Evolutionary conservation across 2,329 filamentous ascomycete species (phyloP).

Genomic region (Colletotrichum sp.): DNA sequence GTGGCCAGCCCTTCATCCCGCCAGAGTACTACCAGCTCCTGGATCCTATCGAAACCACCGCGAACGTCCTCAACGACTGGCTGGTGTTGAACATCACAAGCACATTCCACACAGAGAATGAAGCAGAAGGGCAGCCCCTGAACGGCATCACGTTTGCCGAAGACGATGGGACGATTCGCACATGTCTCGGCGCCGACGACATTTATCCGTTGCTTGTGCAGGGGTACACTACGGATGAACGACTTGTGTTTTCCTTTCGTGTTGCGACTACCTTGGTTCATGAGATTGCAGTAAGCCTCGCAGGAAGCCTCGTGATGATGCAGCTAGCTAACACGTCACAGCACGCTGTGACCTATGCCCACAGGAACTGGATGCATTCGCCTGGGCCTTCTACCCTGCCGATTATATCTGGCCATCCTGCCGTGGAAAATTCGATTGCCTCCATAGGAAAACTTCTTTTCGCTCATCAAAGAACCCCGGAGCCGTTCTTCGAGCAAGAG

Average conservation of each 20-base stretch:
- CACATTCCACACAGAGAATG: neutral
- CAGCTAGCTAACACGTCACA: neutral
- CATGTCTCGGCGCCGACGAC: conserved; percentile 17
- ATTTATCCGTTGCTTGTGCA: conserved; percentile 29
- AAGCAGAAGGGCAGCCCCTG: neutral
- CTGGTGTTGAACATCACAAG: neutral
- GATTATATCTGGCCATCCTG: neutral
- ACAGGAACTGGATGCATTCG: neutral
- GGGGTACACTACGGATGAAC: conserved; percentile 29
- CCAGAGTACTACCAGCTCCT: neutral
- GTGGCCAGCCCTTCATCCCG: neutral
- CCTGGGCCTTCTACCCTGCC: neutral
- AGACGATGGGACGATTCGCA: conserved; percentile 2
- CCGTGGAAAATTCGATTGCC: neutral
- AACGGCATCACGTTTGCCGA: neutral
- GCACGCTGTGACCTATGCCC: conserved; percentile 1
- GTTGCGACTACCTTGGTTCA: conserved; percentile 29
- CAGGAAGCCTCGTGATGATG: neutral
- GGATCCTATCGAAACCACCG: neutral
- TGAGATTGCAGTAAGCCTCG: conserved; percentile 31
- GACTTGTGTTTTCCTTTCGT: conserved; percentile 25
- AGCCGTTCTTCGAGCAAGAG: conserved; percentile 30
- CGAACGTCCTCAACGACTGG: neutral
- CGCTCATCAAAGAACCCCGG: neutral
- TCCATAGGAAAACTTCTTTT: neutral